Evolutionary conservation across 2,329 filamentous ascomycete species (phyloP).

Genomic region (Phyllosticta capitalensis): DNA sequence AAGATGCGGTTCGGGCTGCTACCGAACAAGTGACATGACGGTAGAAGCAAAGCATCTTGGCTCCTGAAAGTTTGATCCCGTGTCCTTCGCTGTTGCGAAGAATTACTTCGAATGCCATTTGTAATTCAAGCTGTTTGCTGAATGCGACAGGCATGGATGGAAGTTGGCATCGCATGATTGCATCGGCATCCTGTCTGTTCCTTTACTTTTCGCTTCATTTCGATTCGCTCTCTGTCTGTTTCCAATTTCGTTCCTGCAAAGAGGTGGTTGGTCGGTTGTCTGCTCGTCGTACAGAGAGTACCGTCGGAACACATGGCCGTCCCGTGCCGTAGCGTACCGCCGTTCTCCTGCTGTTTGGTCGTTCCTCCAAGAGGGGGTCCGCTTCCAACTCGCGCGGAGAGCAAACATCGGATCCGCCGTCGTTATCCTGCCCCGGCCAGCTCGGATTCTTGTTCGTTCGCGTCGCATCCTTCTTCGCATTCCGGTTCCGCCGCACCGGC

Average conservation of each 20-base stretch:
- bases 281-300: background rate
- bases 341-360: too few relatives aligned
- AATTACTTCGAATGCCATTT: too few relatives aligned
- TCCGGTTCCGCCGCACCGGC: too few relatives aligned
- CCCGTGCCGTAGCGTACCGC: background rate
- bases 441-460: too few relatives aligned
- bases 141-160: background rate
- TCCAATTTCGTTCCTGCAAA: background rate
- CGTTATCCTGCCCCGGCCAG: too few relatives aligned
- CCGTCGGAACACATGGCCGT: background rate
- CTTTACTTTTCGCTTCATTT: background rate
- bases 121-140: background rate
- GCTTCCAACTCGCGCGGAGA: too few relatives aligned
- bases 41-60: too few relatives aligned
- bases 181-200: background rate
- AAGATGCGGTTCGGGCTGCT: background rate
- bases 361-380: too few relatives aligned
- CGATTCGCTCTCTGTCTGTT: background rate
- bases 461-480: too few relatives aligned
- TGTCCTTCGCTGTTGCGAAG: too few relatives aligned
- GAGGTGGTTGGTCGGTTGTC: background rate
- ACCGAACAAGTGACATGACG: background rate
- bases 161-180: too few relatives aligned
- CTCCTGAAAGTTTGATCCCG: too few relatives aligned
- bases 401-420: background rate